Base-by-base conservation (phyloP, 768 basidiomycete species). In the Termitomyces heimii region DNA sequence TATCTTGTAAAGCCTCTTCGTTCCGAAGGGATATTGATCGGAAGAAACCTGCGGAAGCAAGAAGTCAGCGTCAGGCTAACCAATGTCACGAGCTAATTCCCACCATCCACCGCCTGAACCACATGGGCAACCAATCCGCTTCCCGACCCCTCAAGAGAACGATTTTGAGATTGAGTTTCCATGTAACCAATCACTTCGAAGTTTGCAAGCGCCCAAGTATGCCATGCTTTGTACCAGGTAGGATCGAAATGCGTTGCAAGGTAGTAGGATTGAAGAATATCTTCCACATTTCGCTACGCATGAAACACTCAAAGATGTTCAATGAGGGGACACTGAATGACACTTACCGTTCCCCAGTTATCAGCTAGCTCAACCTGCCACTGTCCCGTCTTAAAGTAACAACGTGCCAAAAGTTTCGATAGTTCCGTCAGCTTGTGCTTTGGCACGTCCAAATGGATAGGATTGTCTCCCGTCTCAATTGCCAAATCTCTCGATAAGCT, bases 151-250 rank as follows among this genome's bases (percentile, higher is more conserved):
- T 89, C 87, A 10, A 75, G 70, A 22, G 76, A 73, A 57, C 80
- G 80, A 46, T 74, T 77, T 59, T 84, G 82, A 32, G 70, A 73
- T 65, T 84, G 84, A 43, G 73, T 80, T 68, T 96, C 94, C 65
- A 96, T 75, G 64, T 88, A 82, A 28, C 82, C 79, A 60, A 98
- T 85, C 60, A 98, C 92, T 55, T 98, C 94, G 62, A 97, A 95
- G 70, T 98, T 98, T 3, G 94, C 89, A 53, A 98, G 76, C 2
- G 97, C 96, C 94, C 94, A 99, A 0, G 93, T 94, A 66, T 99
- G 97, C 95, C 95, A 98, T 18, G 96, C 97, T 69, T 99, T 98
- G 72, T 98, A 98, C 97, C 97, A 99, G n/a, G 81, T 78, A 4
- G 89, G 84, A 68, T 98, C 96, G 62, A 92, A 92, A 64, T 89